Percentiles rank a stretch among this genome's conserved stretches.
Evolutionary conservation across 2,329 filamentous ascomycete species (phyloP).

Genomic region (Sarocladium kiliense): DNA sequence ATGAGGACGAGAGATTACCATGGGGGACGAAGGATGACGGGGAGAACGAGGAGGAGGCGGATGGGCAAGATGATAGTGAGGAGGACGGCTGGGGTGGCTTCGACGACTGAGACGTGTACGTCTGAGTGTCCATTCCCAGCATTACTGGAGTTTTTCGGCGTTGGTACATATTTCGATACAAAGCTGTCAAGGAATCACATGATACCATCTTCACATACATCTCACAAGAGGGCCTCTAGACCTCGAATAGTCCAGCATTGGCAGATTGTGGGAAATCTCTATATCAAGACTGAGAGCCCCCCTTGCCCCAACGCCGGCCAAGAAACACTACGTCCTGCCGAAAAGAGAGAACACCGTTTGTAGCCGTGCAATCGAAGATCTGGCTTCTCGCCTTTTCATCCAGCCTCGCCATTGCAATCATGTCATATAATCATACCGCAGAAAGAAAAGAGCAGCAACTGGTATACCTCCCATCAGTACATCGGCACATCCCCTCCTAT

Average conservation of each 20-base stretch:
- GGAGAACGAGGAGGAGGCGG: slow-evolving; percentile 26
- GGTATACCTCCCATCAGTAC: background rate
- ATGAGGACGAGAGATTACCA: slow-evolving; percentile 69
- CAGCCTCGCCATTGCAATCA: background rate
- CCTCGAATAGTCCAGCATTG: too few species aligned
- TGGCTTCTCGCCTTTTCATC: background rate
- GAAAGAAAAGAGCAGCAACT: background rate
- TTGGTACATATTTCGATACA: slow-evolving; percentile 13
- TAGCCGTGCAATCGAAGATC: background rate
- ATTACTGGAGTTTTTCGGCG: slow-evolving; percentile 21
- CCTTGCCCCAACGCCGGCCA: background rate
- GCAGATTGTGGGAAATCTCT: background rate
- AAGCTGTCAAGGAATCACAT: background rate
- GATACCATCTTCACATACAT: background rate
- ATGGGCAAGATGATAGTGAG: slow-evolving; percentile 32
- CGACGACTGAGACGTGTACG: slow-evolving; percentile 43
- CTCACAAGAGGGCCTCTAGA: too few species aligned
- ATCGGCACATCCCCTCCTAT: slow-evolving; percentile 20
- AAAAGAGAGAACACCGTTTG: background rate
- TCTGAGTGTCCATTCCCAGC: background rate
- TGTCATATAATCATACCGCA: background rate
- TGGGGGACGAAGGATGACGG: slow-evolving; percentile 45
- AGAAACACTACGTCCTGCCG: background rate
- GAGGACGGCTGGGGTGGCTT: slow-evolving; percentile 60
- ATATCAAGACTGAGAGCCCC: background rate